Evolutionary conservation across 345 rosid genomes (phyloP).

Genomic region (Populus davidiana): DNA sequence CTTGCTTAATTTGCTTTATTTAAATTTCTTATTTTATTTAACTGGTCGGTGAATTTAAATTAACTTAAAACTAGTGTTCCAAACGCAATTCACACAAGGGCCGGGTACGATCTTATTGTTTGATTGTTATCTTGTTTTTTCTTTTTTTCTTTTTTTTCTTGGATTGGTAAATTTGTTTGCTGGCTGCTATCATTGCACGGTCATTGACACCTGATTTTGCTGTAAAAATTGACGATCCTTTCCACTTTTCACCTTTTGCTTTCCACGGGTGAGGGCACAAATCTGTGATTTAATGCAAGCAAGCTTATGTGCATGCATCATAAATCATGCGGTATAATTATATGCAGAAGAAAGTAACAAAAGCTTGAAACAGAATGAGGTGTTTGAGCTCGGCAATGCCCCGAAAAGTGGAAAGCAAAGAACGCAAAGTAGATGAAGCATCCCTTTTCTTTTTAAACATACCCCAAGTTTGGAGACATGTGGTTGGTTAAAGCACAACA

Average conservation of each 20-base stretch:
- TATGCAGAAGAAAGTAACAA: neutral
- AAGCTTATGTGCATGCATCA: conserved; percentile 10
- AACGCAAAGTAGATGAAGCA: conserved; percentile 11
- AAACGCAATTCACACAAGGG: neutral
- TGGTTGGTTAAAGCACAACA: conserved; percentile 43
- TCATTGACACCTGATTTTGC: neutral
- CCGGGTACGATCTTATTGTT: neutral
- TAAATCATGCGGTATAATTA: neutral
- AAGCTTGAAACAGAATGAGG: neutral
- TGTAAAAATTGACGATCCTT: neutral
- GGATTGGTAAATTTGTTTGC: too few relatives aligned
- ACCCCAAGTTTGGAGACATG: conserved; percentile 28
- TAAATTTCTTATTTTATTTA: neutral
- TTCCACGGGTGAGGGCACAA: neutral
- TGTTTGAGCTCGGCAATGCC: conserved; percentile 13
- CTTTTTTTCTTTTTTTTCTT: too few relatives aligned
- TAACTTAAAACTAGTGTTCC: neutral
- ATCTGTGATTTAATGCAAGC: neutral
- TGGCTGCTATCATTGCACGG: too few relatives aligned
- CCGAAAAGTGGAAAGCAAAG: conserved; percentile 24
- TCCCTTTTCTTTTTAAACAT: neutral
- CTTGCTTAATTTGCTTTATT: too few relatives aligned
- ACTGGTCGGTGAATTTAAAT: neutral
- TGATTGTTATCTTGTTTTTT: neutral
- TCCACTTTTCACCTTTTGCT: neutral